Evolutionary conservation across 192 early-diverging fungal genomes (phyloP), one percentile per base, ranked within the genome.

Genomic region (Coemansia sp.): DNA sequence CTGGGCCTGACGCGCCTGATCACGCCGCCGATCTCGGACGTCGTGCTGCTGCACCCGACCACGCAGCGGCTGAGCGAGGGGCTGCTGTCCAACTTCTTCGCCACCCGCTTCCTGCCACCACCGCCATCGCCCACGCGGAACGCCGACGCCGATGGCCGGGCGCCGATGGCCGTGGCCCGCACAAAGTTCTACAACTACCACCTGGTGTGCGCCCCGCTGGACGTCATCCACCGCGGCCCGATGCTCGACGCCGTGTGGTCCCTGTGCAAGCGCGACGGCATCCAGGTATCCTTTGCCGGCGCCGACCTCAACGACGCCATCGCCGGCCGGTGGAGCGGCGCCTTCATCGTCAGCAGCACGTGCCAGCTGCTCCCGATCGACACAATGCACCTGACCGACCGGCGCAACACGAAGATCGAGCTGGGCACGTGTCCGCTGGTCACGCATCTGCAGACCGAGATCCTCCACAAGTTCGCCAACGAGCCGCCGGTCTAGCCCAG

Each of bases 311-410:
- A 44, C 14, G 75, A 72, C 19, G 70, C 66, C 5, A 11, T 77
- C 57, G 46, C 12, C 7, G 67, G 67, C 13, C 45, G 46, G 60
- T 74, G 69, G 68, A 63, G 63, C 20, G 77, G 69, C 32, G 77
- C 72, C 7, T 80, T 75, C 46, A 68, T 80, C 12, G 61, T 67
- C 51, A 75, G 59, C 51, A 56, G 37, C n/a, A 59, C 72, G 17
- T 54, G 59, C 42, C 53, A 55, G 11, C 44, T 80, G 41, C 68
- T 71, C 12, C 77, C 77, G 2, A 64, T 80, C 43, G 72, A 77
- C 49, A 72, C 76, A n/a, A 77, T 77, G 76, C 51, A 77, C 9
- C 19, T 77, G 50, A 77, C 76, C 7, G 70, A 72, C 37, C 70
- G 70, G 8, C 44, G 44, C n/a, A 44, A 50, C 57, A 72, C 76